These are phyloP conservation scores for Ganoderma lucidum DNA, from an alignment of 1,284 basidiomycete species.

Conservation along the genomic window DNA sequence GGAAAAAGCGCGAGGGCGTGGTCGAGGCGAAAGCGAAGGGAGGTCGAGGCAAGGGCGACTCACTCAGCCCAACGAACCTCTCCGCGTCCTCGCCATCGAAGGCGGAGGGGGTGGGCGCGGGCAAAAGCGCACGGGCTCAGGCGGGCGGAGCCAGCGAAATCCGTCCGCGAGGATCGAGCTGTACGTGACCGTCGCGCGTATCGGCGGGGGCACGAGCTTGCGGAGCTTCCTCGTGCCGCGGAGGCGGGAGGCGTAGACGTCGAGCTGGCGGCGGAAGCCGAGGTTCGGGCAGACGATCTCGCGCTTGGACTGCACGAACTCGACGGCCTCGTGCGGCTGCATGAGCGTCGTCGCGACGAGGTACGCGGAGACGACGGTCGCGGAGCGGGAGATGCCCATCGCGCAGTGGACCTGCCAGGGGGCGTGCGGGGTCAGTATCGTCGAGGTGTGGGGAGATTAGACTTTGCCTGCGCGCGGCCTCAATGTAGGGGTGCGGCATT, in stretches of 20 bases:
- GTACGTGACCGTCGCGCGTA: conserved; percentile 16
- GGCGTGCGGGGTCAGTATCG: not conserved
- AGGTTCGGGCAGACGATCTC: conserved; percentile 45
- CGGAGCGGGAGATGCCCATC: conserved; percentile 60
- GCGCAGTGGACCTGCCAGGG: conserved; percentile 59
- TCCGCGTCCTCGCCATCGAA: conserved; percentile 14
- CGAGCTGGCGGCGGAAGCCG: conserved; percentile 48
- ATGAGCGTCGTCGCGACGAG: conserved; percentile 51
- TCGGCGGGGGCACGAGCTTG: conserved; percentile 19
- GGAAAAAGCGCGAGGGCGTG: not conserved
- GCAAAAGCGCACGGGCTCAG: conserved; percentile 3
- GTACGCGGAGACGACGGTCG: conserved; percentile 62
- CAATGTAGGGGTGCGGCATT: not conserved
- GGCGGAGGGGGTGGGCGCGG: not conserved
- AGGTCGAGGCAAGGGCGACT: not conserved
- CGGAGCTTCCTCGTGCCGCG: conserved; percentile 25
- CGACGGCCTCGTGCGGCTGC: conserved; percentile 43
- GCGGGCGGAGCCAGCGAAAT: conserved; percentile 11
- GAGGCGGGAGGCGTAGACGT: conserved; percentile 39
- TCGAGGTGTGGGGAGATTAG: not conserved
- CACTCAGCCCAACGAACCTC: conserved; percentile 37
- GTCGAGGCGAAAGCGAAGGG: not conserved
- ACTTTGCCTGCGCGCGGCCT: conserved; percentile 6
- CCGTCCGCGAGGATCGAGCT: not conserved
- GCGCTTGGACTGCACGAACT: conserved; percentile 42